phyloP scores from a whole-genome alignment of 1,284 basidiomycete species.

The Amylostereum chailletii region DNA sequence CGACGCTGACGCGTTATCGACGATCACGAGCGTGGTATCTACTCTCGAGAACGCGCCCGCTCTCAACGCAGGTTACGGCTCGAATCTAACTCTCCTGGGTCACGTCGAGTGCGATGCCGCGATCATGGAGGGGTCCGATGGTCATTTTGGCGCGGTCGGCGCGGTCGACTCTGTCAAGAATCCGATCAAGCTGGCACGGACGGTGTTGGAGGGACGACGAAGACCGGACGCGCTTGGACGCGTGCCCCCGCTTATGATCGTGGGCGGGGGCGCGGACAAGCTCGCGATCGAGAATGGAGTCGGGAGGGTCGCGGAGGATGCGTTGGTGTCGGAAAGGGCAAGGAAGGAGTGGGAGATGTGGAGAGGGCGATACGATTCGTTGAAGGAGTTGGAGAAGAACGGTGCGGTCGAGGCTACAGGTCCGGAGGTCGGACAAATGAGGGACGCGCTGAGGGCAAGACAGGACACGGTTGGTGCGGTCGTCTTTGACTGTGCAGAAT shows the following conservation, averaged over 20 bases:
- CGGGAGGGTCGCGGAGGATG: constrained; percentile 28
- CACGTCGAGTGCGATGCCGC: constrained; percentile 72
- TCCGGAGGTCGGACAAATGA: constrained; percentile 2
- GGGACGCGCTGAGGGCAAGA: constrained; percentile 21
- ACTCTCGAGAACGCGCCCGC: constrained; percentile 9
- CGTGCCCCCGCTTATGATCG: constrained; percentile 59
- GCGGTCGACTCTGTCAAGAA: constrained; percentile 61
- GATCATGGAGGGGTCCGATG: constrained; percentile 47
- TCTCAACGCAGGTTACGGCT: constrained; percentile 45
- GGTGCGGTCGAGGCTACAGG: not conserved
- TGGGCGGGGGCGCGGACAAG: constrained; percentile 39
- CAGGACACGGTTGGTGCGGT: constrained; percentile 77
- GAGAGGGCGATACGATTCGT: constrained; percentile 34
- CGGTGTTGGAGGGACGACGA: constrained; percentile 44
- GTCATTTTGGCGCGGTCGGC: constrained; percentile 60
- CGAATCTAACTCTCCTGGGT: constrained; percentile 63
- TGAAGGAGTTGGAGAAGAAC: constrained; percentile 3
- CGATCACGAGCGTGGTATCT: constrained; percentile 1
- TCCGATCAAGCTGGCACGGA: constrained; percentile 50
- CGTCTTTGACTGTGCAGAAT: constrained; percentile 33
- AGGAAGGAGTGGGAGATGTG: constrained; percentile 51
- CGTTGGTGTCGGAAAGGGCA: constrained; percentile 41
- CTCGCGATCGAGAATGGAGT: constrained; percentile 32
- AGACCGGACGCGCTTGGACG: constrained; percentile 46
- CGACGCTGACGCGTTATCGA: constrained; percentile 3